A percentile compares a stretch with the other conserved stretches of the same genome.
These are phyloP conservation scores for Myrmaecium sp. DNA, from an alignment of 2,329 filamentous ascomycete species.

Conservation along the genomic window DNA sequence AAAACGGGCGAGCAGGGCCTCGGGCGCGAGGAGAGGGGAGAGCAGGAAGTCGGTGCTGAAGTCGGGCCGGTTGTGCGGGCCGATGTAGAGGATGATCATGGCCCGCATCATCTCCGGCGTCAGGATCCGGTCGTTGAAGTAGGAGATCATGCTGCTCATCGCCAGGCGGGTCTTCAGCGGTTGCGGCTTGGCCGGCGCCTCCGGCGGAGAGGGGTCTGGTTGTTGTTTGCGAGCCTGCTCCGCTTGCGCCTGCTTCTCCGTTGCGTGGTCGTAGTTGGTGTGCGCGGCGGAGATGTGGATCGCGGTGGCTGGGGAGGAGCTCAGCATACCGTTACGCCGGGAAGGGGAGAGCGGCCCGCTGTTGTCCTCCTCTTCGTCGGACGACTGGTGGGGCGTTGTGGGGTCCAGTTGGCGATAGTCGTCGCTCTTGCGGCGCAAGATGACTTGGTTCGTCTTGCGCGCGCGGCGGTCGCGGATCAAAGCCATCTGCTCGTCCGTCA, in stretches of 20 bases:
- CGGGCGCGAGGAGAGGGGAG: constrained; percentile 77
- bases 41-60: constrained; percentile 84
- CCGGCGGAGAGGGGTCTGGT: constrained; percentile 1
- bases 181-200: constrained; percentile 22
- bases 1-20: constrained; percentile 66
- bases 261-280: constrained; percentile 16
- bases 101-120: constrained; percentile 97
- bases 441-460: constrained; percentile 59
- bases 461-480: constrained; percentile 71
- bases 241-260: constrained; percentile 9
- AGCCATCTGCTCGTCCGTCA: constrained; percentile 95
- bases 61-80: constrained; percentile 81
- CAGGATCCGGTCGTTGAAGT: constrained; percentile 89
- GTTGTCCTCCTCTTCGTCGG: constrained; percentile 45
- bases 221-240: constrained; percentile 3
- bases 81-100: constrained; percentile 97
- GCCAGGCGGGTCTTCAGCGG: constrained; percentile 68
- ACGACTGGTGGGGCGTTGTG: constrained; percentile 65
- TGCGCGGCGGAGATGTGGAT: constrained; percentile 23
- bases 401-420: constrained; percentile 71
- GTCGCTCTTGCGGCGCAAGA: constrained; percentile 70
- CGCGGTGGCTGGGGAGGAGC: constrained; percentile 15
- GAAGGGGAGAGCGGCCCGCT: constrained; percentile 8
- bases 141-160: constrained; percentile 93
- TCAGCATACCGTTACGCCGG: neutral